These are phyloP conservation scores for Cercospora sp. DNA, from an alignment of 2,329 filamentous ascomycete genomes.

Conservation along the genomic window DNA sequence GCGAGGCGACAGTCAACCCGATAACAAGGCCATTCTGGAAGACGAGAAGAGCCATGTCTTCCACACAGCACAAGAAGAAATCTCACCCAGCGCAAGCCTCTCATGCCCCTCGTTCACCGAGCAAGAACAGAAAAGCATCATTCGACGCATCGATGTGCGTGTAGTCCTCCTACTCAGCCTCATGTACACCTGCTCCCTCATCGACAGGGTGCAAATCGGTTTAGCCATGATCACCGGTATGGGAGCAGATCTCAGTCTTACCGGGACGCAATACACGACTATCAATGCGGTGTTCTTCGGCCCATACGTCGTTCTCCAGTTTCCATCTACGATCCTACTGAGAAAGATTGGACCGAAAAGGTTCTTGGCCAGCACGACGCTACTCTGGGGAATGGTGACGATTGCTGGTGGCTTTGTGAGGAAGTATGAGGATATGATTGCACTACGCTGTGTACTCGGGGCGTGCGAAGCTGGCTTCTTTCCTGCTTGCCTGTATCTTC, in stretches of 20 bases:
- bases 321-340: constrained; percentile 37
- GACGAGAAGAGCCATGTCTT: not conserved
- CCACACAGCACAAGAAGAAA: not conserved
- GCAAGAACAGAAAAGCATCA: constrained; percentile 10
- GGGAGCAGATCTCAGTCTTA: constrained; percentile 22
- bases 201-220: constrained; percentile 28
- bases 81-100: not conserved
- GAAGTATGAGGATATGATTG: constrained; percentile 32
- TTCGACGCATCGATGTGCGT: constrained; percentile 16
- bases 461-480: constrained; percentile 32
- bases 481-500: constrained; percentile 42
- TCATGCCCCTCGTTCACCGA: constrained; percentile 5
- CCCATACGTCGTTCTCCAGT: constrained; percentile 44
- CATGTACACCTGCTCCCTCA: constrained; percentile 13
- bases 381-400: constrained; percentile 5
- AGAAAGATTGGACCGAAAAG: constrained; percentile 34
- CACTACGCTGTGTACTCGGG: constrained; percentile 32
- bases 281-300: constrained; percentile 42
- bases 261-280: constrained; percentile 36
- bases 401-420: constrained; percentile 32
- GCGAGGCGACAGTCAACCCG: not conserved
- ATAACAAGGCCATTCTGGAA: not conserved
- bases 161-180: constrained; percentile 11
- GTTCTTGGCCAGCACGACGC: constrained; percentile 27
- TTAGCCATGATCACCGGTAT: constrained; percentile 35